A percentile compares a stretch with the other conserved stretches of the same genome.
phyloP scores from a whole-genome alignment of 75 land plant species.

The Pinus taeda region DNA sequence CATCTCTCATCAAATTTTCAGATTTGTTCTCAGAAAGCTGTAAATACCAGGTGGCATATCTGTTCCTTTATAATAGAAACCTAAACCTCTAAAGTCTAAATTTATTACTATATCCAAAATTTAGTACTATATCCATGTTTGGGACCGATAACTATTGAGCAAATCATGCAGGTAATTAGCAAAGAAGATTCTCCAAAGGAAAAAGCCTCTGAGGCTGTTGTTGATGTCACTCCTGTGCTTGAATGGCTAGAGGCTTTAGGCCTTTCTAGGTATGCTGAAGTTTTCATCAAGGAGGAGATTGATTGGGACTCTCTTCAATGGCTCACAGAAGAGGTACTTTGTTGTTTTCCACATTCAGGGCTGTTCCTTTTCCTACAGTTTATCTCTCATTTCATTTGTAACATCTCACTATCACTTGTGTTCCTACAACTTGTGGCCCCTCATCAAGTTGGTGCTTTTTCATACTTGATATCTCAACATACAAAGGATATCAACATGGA shows the following conservation, averaged over 20 bases:
- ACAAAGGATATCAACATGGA: neutral
- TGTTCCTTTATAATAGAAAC: neutral
- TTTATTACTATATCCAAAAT: neutral
- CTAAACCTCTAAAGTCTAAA: neutral
- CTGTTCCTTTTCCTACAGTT: neutral
- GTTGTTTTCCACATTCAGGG: conserved; percentile 9
- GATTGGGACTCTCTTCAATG: conserved; percentile 90
- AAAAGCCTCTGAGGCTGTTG: conserved; percentile 7
- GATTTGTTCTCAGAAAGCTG: neutral
- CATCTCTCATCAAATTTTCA: neutral
- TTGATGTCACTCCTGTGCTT: conserved; percentile 49
- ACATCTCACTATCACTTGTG: too few species aligned
- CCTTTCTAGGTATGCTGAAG: conserved; percentile 66
- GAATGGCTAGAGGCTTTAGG: conserved; percentile 58
- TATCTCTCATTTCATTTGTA: too few species aligned
- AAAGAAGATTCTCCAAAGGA: conserved; percentile 11
- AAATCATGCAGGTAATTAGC: conserved; percentile 12
- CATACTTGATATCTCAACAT: neutral
- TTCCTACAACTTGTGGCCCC: neutral
- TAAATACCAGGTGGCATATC: neutral
- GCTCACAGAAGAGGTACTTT: conserved; percentile 85
- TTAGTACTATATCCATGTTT: neutral
- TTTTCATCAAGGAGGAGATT: conserved; percentile 82
- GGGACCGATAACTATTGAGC: neutral
- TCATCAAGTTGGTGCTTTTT: neutral